A percentile compares a stretch with the other conserved stretches of the same genome.
These are phyloP conservation scores for Piper longum DNA, from an alignment of 164 flowering plant genomes.

Conservation along the genomic window DNA sequence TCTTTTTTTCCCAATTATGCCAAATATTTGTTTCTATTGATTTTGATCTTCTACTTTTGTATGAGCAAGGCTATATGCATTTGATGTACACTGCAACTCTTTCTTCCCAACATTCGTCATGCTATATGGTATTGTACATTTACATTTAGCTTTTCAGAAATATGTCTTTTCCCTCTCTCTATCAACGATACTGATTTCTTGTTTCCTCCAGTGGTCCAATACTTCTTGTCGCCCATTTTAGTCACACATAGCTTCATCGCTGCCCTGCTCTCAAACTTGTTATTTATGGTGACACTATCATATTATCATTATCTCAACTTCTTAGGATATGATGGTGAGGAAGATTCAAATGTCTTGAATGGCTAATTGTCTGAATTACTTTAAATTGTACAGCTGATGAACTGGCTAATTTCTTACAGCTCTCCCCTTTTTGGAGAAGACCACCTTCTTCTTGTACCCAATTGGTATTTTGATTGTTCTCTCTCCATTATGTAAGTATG, in stretches of 20 bases:
- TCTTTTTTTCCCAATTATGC: background rate
- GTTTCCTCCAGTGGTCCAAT: slow-evolving; percentile 67
- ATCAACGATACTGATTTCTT: background rate
- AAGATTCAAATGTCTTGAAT: background rate
- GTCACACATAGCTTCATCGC: slow-evolving; percentile 89
- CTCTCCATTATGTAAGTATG: slow-evolving; percentile 67
- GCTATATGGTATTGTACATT: slow-evolving; percentile 66
- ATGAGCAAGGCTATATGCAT: slow-evolving; percentile 76
- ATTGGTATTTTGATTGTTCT: slow-evolving; percentile 75
- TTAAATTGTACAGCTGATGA: background rate
- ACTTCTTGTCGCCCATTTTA: slow-evolving; percentile 81
- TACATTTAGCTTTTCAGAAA: too few relatives aligned
- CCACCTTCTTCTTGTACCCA: slow-evolving; percentile 92
- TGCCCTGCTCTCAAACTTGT: slow-evolving; percentile 69
- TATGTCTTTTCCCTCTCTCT: background rate
- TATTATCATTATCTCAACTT: slow-evolving; percentile 98
- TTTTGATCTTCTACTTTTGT: slow-evolving; percentile 8
- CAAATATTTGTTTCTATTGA: background rate
- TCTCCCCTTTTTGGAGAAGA: slow-evolving; percentile 85
- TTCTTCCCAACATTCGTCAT: slow-evolving; percentile 94
- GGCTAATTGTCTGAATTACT: background rate
- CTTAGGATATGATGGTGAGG: slow-evolving; percentile 93
- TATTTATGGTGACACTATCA: slow-evolving; percentile 81
- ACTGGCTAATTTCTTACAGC: slow-evolving; percentile 23
- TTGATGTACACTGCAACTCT: slow-evolving; percentile 99